These are phyloP conservation scores for Fraxinus cuspidata DNA, from an alignment of 257 asterid species.

Conservation along the genomic window DNA sequence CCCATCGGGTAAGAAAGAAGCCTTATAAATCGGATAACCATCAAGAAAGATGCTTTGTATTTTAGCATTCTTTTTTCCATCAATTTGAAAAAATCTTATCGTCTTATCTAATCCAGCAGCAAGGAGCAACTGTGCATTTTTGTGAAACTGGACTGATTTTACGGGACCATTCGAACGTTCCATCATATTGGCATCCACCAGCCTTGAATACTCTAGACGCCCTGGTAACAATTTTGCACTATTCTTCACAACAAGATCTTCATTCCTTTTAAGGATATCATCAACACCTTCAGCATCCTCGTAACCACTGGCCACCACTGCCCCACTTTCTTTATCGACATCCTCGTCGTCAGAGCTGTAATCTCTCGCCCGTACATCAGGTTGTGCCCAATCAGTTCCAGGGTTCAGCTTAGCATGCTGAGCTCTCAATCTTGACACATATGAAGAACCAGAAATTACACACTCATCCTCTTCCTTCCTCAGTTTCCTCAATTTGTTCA, in stretches of 20 bases:
- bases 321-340: slow-evolving; percentile 48
- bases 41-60: slow-evolving; percentile 82
- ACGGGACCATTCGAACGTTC: slow-evolving; percentile 63
- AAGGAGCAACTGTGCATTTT: slow-evolving; percentile 81
- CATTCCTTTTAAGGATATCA: slow-evolving; percentile 63
- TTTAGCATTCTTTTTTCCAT: slow-evolving; percentile 77
- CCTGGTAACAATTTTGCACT: slow-evolving; percentile 65
- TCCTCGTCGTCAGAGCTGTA: slow-evolving; percentile 68
- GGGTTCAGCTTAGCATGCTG: slow-evolving; percentile 84
- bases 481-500: slow-evolving; percentile 71
- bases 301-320: slow-evolving; percentile 40
- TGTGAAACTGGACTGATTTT: slow-evolving; percentile 88
- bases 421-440: slow-evolving; percentile 80
- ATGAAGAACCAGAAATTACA: slow-evolving; percentile 64
- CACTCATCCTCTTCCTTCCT: slow-evolving; percentile 77
- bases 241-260: slow-evolving; percentile 65
- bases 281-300: slow-evolving; percentile 35
- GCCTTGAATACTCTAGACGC: slow-evolving; percentile 69
- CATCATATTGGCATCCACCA: slow-evolving; percentile 73
- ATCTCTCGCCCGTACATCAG: slow-evolving; percentile 34
- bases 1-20: slow-evolving; percentile 88
- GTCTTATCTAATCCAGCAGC: slow-evolving; percentile 81
- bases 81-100: slow-evolving; percentile 79
- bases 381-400: slow-evolving; percentile 85
- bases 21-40: slow-evolving; percentile 78